These are phyloP conservation scores for Podila epicladia DNA, from an alignment of 192 early-diverging fungal species.

Conservation along the genomic window DNA sequence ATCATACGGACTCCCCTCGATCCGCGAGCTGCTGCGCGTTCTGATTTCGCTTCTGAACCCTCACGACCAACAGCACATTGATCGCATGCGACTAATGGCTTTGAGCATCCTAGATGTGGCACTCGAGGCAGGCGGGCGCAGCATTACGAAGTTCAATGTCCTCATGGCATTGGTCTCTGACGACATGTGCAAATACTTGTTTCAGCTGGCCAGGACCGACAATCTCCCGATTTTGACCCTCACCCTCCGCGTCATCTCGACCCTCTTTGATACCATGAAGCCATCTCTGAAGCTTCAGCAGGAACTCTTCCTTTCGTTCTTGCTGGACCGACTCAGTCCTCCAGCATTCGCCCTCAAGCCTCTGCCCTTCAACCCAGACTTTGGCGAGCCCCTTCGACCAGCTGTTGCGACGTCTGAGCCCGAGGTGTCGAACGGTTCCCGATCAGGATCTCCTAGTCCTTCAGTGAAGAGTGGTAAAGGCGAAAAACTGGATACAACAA, in stretches of 20 bases:
- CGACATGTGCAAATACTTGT: conserved; percentile 86
- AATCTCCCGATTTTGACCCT: conserved; percentile 68
- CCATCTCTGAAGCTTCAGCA: conserved; percentile 79
- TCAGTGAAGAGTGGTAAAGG: conserved; percentile 36
- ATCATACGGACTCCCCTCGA: conserved; percentile 86
- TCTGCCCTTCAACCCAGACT: conserved; percentile 44
- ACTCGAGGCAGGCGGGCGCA: conserved; percentile 85
- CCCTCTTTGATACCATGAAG: conserved; percentile 76
- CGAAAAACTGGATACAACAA: conserved; percentile 29
- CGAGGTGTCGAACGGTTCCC: conserved; percentile 18
- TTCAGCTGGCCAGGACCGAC: conserved; percentile 72
- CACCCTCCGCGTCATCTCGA: conserved; percentile 70
- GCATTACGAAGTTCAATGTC: conserved; percentile 70
- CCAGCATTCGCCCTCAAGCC: conserved; percentile 44
- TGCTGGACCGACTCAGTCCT: conserved; percentile 63
- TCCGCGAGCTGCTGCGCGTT: conserved; percentile 90
- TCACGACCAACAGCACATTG: conserved; percentile 90
- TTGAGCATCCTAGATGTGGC: conserved; percentile 88
- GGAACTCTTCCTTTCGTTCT: conserved; percentile 77
- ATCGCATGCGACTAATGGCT: conserved; percentile 91
- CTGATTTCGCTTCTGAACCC: conserved; percentile 92
- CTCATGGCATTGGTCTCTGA: conserved; percentile 80
- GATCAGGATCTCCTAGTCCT: conserved; percentile 42
- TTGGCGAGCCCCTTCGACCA: conserved; percentile 31
- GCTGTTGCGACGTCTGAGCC: conserved; percentile 23